Conservation (phyloP, 331 rosid genomes). For the Pyrus hybrid region DNA sequence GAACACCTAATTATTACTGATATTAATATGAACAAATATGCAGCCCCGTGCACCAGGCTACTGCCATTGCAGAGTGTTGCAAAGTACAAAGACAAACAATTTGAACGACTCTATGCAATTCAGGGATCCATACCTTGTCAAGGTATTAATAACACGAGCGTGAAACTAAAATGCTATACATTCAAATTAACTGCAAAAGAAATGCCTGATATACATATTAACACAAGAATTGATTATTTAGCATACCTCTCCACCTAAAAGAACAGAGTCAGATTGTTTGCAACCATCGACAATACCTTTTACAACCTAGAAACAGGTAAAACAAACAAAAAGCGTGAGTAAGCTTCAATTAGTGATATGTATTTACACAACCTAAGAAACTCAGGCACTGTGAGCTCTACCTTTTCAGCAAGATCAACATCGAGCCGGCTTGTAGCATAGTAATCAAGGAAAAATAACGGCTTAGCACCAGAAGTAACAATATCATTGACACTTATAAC, state of each 20-base stretch:
- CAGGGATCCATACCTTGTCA: background rate
- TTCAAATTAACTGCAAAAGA: background rate
- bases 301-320: constrained; percentile 44
- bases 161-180: background rate
- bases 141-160: background rate
- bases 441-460: constrained; percentile 88
- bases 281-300: constrained; percentile 92
- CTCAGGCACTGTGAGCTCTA: constrained; percentile 10
- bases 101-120: background rate
- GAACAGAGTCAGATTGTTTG: constrained; percentile 73
- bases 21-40: too few relatives aligned
- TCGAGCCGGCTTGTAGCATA: constrained; percentile 84
- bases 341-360: background rate
- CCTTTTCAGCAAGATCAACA: constrained; percentile 92
- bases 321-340: background rate
- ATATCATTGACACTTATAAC: constrained; percentile 95
- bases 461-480: constrained; percentile 91
- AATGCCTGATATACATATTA: background rate
- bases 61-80: too few relatives aligned
- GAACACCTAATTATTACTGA: too few relatives aligned
- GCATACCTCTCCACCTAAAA: constrained; percentile 88
- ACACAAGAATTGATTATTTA: background rate
- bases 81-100: too few relatives aligned
- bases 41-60: too few relatives aligned
- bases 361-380: constrained; percentile 1